Evolutionary conservation across 305 asterid genomes (phyloP).

Genomic region (Petunia hybrid): DNA sequence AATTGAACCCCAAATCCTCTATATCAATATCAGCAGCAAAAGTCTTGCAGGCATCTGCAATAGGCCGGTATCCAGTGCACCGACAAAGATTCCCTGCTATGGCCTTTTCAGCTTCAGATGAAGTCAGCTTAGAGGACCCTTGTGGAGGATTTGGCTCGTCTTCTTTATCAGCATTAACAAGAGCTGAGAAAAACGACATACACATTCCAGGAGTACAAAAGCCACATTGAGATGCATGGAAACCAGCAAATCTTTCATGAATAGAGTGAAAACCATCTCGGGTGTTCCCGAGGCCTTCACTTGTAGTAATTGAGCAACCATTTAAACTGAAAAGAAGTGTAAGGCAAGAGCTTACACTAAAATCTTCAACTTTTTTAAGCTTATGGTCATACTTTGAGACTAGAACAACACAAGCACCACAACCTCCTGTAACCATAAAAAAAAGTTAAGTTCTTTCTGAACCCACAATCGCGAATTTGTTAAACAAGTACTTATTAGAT

Average conservation of each 20-base stretch:
- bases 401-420: slow-evolving; percentile 84
- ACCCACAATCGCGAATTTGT: not conserved
- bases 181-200: slow-evolving; percentile 74
- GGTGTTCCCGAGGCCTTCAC: slow-evolving; percentile 81
- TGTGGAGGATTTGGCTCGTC: slow-evolving; percentile 45
- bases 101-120: slow-evolving; percentile 74
- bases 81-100: slow-evolving; percentile 80
- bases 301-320: slow-evolving; percentile 71
- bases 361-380: slow-evolving; percentile 52
- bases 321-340: slow-evolving; percentile 75
- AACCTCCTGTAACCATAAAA: slow-evolving; percentile 64
- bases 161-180: slow-evolving; percentile 59
- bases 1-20: slow-evolving; percentile 82
- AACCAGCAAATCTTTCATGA: slow-evolving; percentile 78
- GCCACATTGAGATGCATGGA: slow-evolving; percentile 91
- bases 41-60: slow-evolving; percentile 87
- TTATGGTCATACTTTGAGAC: slow-evolving; percentile 61
- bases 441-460: slow-evolving; percentile 1
- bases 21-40: slow-evolving; percentile 74
- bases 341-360: slow-evolving; percentile 66
- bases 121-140: slow-evolving; percentile 71
- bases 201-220: slow-evolving; percentile 91
- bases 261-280: slow-evolving; percentile 82
- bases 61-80: slow-evolving; percentile 85
- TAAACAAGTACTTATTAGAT: not conserved